Conservation (phyloP, 352 stramenopile species). For the Globisporangium ultimum region DNA sequence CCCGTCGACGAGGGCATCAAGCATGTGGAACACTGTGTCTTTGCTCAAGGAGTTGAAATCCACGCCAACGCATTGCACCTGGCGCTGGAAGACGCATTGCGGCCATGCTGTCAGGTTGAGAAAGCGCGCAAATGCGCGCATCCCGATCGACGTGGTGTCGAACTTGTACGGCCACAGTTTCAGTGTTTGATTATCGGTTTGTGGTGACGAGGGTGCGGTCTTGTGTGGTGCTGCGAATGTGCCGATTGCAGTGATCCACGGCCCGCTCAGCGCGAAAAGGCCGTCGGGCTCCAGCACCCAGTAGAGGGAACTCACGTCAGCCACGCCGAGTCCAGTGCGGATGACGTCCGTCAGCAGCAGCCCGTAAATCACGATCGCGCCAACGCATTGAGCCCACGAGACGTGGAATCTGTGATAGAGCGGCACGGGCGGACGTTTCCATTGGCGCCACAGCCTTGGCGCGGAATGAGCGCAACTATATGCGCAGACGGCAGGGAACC, state of each 20-base stretch:
- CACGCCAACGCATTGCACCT: neutral
- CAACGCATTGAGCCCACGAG: slow-evolving; percentile 4
- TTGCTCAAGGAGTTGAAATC: neutral
- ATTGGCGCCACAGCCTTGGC: neutral
- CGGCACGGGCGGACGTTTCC: neutral
- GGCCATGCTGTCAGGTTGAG: neutral
- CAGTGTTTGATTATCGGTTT: neutral
- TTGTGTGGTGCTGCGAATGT: neutral
- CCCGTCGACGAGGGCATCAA: neutral
- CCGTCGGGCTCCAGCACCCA: neutral
- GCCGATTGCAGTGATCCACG: neutral
- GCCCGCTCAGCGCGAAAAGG: neutral
- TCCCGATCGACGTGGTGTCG: neutral
- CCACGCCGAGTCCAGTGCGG: slow-evolving; percentile 1
- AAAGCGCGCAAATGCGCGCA: neutral
- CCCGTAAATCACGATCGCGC: neutral
- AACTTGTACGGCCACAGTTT: slow-evolving; percentile 1
- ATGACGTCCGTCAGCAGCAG: slow-evolving; percentile 3
- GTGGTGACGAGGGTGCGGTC: too few relatives aligned
- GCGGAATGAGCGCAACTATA: too few relatives aligned
- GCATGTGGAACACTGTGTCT: neutral
- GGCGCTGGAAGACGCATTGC: neutral
- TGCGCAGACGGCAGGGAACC: too few relatives aligned
- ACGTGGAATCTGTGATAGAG: neutral
- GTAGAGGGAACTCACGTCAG: neutral